Percentiles rank a stretch among this genome's conserved stretches.
Evolutionary conservation across 2,329 filamentous ascomycete species (phyloP).

Genomic region (Aspergillus glaucus): DNA sequence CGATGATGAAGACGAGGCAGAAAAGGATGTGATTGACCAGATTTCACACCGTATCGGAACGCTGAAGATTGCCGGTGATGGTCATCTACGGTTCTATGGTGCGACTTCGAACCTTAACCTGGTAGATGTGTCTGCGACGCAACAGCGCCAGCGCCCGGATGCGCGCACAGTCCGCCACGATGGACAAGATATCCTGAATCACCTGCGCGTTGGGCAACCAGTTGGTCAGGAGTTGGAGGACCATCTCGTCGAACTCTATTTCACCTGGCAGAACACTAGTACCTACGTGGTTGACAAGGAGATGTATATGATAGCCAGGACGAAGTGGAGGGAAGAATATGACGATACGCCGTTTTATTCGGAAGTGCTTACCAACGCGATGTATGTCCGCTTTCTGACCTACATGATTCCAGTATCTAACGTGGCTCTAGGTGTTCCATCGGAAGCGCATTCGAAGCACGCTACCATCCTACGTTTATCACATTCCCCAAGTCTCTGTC

Average conservation of each 20-base stretch:
- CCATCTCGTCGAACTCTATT: constrained; percentile 42
- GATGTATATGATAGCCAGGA: constrained; percentile 31
- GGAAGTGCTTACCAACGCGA: constrained; percentile 37
- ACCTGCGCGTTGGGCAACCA: constrained; percentile 36
- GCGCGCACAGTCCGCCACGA: constrained; percentile 33
- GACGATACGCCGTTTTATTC: constrained; percentile 38
- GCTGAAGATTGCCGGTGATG: constrained; percentile 38
- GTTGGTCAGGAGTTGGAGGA: constrained; percentile 38
- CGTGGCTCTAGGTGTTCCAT: constrained; percentile 32
- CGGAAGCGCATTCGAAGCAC: constrained; percentile 39
- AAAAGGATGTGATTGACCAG: constrained; percentile 38
- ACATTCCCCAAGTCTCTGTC: constrained; percentile 31
- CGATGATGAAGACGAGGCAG: constrained; percentile 31
- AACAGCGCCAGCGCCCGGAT: constrained; percentile 30
- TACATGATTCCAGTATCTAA: background rate
- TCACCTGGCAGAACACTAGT: constrained; percentile 45
- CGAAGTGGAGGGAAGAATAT: constrained; percentile 31
- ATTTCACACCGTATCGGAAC: constrained; percentile 40
- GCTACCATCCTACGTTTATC: constrained; percentile 39
- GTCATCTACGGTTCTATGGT: constrained; percentile 41
- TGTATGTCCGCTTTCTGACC: constrained; percentile 18
- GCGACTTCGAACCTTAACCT: constrained; percentile 41
- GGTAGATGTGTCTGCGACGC: constrained; percentile 33
- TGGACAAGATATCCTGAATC: constrained; percentile 36
- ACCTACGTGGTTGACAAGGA: constrained; percentile 42